These are phyloP conservation scores for Oryza longistaminata DNA, from an alignment of 176 grass and related monocot genomes.

Conservation along the genomic window DNA sequence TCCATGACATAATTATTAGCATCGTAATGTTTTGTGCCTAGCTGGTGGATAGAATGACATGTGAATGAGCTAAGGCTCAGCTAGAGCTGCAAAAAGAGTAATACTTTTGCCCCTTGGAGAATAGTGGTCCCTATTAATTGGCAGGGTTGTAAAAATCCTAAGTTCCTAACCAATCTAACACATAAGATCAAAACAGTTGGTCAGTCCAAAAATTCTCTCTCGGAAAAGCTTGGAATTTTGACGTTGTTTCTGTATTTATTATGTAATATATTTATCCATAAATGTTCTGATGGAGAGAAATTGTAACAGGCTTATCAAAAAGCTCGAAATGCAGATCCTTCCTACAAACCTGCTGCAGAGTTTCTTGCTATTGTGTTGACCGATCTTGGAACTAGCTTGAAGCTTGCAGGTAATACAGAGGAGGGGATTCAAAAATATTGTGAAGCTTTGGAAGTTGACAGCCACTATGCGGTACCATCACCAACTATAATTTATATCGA, in stretches of 20 bases:
- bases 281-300: slow-evolving; percentile 37
- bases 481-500: slow-evolving; percentile 28
- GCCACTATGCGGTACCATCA: slow-evolving; percentile 78
- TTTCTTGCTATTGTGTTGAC: slow-evolving; percentile 96
- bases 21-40: not conserved
- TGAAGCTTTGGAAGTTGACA: slow-evolving; percentile 89
- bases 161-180: not conserved
- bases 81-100: not conserved
- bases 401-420: slow-evolving; percentile 90
- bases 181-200: not conserved
- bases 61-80: not conserved
- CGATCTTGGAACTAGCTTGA: slow-evolving; percentile 96
- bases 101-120: not conserved
- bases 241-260: not conserved
- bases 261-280: slow-evolving; percentile 6
- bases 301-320: slow-evolving; percentile 82
- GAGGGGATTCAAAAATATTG: slow-evolving; percentile 97
- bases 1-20: not conserved
- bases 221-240: not conserved
- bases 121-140: not conserved
- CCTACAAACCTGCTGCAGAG: slow-evolving; percentile 86
- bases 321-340: slow-evolving; percentile 75
- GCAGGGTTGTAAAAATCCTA: not conserved
- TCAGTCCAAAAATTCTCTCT: not conserved
- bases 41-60: not conserved